Conservation (phyloP, 306 rosid genomes). For the Pterocarpus macrocarpus region DNA sequence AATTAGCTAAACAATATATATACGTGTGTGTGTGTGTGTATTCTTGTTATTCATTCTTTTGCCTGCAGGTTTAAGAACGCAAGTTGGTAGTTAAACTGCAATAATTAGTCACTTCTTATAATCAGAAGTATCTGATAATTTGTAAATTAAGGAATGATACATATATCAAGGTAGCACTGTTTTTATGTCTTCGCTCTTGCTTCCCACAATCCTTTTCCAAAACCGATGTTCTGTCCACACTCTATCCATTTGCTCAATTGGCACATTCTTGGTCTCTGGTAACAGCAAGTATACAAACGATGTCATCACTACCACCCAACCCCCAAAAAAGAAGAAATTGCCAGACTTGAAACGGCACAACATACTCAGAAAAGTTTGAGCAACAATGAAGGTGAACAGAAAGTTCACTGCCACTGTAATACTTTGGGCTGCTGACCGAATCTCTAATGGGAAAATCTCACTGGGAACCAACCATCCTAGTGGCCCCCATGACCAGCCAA, state of each 20-base stretch:
- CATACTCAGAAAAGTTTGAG: background rate
- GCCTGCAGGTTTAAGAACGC: background rate
- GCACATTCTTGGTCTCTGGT: constrained; percentile 66
- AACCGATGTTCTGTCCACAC: constrained; percentile 64
- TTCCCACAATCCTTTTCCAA: constrained; percentile 62
- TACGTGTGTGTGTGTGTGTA: no score
- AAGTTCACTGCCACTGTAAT: background rate
- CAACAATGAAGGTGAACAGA: background rate
- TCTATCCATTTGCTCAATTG: constrained; percentile 59
- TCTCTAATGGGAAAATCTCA: background rate
- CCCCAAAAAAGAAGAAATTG: background rate
- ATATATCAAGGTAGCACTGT: constrained; percentile 17
- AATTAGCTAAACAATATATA: no score
- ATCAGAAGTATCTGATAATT: no score
- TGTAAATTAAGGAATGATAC: no score
- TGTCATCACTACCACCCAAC: background rate
- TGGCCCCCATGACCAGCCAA: background rate
- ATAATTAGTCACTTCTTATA: background rate
- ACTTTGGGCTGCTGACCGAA: background rate
- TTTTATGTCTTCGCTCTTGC: background rate
- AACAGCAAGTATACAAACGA: constrained; percentile 19
- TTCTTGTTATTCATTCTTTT: no score
- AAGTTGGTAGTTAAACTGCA: background rate
- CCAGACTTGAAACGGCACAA: background rate
- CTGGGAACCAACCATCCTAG: background rate